phyloP scores from a whole-genome alignment of 495 filamentous ascomycete genomes.

The Neurospora sp. region DNA sequence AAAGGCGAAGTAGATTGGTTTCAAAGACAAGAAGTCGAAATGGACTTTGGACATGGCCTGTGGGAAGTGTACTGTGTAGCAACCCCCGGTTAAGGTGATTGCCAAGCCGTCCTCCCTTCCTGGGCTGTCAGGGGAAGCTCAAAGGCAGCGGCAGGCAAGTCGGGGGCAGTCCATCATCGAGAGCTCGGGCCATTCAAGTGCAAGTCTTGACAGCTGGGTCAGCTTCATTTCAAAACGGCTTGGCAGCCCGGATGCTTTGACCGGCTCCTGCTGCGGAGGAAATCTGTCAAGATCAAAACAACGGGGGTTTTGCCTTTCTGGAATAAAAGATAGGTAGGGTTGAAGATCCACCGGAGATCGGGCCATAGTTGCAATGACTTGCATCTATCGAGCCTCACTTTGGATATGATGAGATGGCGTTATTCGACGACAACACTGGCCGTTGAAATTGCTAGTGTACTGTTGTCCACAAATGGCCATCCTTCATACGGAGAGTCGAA shows the following conservation, averaged over 20 bases:
- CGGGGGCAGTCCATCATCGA: not conserved
- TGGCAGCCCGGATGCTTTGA: not conserved
- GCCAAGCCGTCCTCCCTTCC: not conserved
- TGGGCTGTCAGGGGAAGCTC: not conserved
- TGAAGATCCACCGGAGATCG: not conserved
- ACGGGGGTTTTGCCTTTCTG: not conserved
- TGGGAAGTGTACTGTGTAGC: not conserved
- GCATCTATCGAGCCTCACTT: not conserved
- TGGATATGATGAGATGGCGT: not conserved
- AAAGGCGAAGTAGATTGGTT: not conserved
- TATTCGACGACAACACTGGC: not conserved
- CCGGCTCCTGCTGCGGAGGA: not conserved
- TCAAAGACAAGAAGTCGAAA: not conserved
- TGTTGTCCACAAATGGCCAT: not conserved
- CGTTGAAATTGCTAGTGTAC: not conserved
- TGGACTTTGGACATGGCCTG: not conserved
- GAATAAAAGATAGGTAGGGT: not conserved
- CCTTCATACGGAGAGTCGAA: not conserved
- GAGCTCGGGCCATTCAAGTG: not conserved
- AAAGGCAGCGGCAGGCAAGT: not conserved
- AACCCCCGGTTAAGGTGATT: not conserved
- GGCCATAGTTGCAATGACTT: not conserved
- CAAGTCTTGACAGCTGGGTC: not conserved
- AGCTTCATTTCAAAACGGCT: not conserved
- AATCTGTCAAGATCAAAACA: not conserved